Evolutionary conservation across 2,329 filamentous ascomycete genomes (phyloP).

Genomic region (Emmonsiellopsis sp.): DNA sequence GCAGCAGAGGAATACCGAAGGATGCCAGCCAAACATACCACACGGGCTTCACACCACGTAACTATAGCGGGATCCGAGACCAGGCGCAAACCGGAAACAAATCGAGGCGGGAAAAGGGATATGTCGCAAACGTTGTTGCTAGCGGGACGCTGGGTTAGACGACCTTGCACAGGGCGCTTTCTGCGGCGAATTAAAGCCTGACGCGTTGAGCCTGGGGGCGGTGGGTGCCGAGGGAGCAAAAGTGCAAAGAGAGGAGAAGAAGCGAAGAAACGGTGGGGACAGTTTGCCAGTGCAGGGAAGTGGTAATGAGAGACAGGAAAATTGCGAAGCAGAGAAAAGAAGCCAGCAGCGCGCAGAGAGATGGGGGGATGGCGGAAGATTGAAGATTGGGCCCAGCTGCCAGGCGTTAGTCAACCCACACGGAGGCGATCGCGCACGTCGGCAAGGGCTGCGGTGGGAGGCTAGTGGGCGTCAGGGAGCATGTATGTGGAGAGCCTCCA

Average conservation of each 20-base stretch:
- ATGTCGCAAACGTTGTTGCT: background rate
- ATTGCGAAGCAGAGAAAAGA: background rate
- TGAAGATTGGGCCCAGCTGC: constrained; percentile 1
- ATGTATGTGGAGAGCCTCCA: background rate
- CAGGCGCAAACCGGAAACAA: background rate
- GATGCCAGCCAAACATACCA: constrained; percentile 5
- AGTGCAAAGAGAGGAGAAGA: too few species aligned
- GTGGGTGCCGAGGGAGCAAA: too few species aligned
- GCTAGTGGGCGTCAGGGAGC: background rate
- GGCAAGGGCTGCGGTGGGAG: background rate
- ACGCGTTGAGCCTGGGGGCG: too few species aligned
- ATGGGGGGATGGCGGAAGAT: background rate
- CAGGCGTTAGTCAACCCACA: background rate
- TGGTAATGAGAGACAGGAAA: background rate
- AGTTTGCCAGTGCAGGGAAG: too few species aligned
- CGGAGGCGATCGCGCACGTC: background rate
- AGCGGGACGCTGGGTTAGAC: too few species aligned
- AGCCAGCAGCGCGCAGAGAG: background rate
- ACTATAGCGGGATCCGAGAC: background rate
- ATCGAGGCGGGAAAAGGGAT: background rate
- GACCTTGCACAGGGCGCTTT: too few species aligned
- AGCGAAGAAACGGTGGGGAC: too few species aligned
- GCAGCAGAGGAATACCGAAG: background rate
- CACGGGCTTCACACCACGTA: background rate
- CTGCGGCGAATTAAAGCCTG: too few species aligned